Percentiles rank a stretch among this genome's conserved stretches.
Evolutionary conservation across 768 basidiomycete species (phyloP).

Genomic region (Pleurotus platypus): DNA sequence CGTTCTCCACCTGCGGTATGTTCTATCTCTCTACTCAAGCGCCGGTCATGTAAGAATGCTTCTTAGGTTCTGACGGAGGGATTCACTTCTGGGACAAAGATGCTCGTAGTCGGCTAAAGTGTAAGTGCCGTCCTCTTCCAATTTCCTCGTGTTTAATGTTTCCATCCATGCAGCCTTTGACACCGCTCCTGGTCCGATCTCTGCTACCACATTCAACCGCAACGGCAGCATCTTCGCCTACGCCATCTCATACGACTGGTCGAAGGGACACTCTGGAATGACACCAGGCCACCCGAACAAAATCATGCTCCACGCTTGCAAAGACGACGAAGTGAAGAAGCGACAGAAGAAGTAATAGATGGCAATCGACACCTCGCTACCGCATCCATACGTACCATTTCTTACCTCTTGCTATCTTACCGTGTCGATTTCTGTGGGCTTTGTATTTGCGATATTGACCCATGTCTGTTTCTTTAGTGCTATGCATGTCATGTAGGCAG

Average conservation of each 20-base stretch:
- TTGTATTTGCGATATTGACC: not conserved
- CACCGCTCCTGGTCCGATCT: conserved; percentile 70
- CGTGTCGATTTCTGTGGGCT: not conserved
- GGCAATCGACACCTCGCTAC: too few species aligned
- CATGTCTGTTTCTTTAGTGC: not conserved
- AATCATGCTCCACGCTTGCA: conserved; percentile 79
- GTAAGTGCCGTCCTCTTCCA: conserved; percentile 34
- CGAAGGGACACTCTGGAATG: conserved; percentile 88
- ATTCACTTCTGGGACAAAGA: conserved; percentile 96
- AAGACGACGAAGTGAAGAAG: conserved; percentile 87
- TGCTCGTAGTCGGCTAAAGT: conserved; percentile 86
- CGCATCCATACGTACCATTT: not conserved
- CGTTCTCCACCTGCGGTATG: conserved; percentile 76
- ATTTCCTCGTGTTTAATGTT: not conserved
- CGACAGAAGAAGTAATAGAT: conserved; percentile 18
- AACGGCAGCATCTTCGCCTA: conserved; percentile 89
- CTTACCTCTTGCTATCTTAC: not conserved
- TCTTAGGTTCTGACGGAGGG: conserved; percentile 72
- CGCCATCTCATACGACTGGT: conserved; percentile 91
- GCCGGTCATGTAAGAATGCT: conserved; percentile 12
- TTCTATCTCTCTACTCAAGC: conserved; percentile 18
- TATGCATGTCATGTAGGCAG: not conserved
- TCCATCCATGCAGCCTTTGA: conserved; percentile 37
- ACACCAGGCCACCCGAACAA: conserved; percentile 70
- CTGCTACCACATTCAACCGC: conserved; percentile 80